Evolutionary conservation across 2,329 filamentous ascomycete species (phyloP).

Genomic region (Beauveria sp.): DNA sequence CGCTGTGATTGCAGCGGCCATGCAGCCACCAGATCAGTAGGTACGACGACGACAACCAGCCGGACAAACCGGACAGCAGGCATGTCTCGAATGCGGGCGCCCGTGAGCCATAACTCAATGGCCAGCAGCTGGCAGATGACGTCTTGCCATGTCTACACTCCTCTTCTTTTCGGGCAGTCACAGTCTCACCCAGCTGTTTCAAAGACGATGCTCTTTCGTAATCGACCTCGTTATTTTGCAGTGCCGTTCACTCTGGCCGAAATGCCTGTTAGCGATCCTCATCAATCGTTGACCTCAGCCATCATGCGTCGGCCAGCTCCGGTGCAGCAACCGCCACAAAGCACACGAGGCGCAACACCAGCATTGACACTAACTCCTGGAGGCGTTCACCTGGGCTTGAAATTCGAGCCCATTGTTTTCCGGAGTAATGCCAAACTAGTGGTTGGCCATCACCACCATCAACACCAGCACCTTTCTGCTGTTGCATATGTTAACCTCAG

Average conservation of each 20-base stretch:
- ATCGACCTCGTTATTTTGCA: no score
- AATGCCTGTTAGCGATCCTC: not conserved
- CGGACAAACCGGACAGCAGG: not conserved
- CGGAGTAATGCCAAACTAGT: not conserved
- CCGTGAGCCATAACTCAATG: no score
- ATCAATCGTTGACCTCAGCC: not conserved
- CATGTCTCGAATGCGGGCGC: not conserved
- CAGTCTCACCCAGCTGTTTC: not conserved
- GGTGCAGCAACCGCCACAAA: not conserved
- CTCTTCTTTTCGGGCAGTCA: not conserved
- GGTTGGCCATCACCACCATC: no score
- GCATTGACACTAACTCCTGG: not conserved
- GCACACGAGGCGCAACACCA: not conserved
- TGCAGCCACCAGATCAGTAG: slow-evolving; percentile 6
- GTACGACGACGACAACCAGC: not conserved
- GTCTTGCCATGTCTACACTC: no score
- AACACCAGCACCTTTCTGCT: not conserved
- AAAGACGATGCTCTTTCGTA: no score
- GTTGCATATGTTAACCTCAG: not conserved
- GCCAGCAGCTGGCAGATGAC: no score
- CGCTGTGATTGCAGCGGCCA: not conserved
- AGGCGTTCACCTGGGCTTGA: not conserved
- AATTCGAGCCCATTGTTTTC: not conserved
- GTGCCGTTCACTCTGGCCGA: not conserved
- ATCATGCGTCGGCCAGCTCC: slow-evolving; percentile 3